phyloP scores from a whole-genome alignment of 495 filamentous ascomycete species.

The Podospora australis region DNA sequence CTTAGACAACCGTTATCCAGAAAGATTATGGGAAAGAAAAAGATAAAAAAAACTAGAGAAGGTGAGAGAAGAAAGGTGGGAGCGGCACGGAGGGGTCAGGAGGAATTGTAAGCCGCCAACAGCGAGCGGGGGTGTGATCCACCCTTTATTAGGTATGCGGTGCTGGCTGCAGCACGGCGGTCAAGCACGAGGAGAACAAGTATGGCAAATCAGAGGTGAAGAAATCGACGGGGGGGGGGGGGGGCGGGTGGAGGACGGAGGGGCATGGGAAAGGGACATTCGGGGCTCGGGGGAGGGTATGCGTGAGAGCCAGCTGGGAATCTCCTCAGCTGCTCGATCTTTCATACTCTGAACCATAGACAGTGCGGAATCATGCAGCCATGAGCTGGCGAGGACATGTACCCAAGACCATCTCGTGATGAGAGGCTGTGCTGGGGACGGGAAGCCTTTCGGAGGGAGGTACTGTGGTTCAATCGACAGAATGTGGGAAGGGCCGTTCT shows the following conservation, averaged over 20 bases:
- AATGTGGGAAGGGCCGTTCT: slow-evolving; percentile 2
- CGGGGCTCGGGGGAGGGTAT: not conserved
- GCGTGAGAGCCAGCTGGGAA: too few species aligned
- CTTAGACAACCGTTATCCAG: too few species aligned
- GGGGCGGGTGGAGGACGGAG: not conserved
- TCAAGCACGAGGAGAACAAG: slow-evolving; percentile 11
- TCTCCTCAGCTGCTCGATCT: not conserved
- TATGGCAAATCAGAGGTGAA: slow-evolving; percentile 11
- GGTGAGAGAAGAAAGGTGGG: slow-evolving; percentile 6
- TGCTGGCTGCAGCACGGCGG: too few species aligned
- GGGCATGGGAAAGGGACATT: too few species aligned
- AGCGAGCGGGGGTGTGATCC: slow-evolving; percentile 29
- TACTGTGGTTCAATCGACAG: not conserved
- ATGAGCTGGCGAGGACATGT: not conserved
- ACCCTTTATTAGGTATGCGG: slow-evolving; percentile 33
- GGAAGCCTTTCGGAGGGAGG: not conserved
- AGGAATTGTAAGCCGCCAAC: slow-evolving; percentile 24
- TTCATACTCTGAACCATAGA: not conserved
- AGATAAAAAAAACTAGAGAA: slow-evolving; percentile 4
- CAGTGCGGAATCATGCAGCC: slow-evolving; percentile 7
- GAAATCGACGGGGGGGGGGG: not conserved
- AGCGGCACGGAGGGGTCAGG: slow-evolving; percentile 26
- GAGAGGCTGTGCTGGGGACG: slow-evolving; percentile 6
- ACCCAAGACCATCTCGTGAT: slow-evolving; percentile 3
- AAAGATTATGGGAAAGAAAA: slow-evolving; percentile 1